Base-by-base conservation (phyloP, 306 rosid genomes). In the Cyclanthera cordifolia region DNA sequence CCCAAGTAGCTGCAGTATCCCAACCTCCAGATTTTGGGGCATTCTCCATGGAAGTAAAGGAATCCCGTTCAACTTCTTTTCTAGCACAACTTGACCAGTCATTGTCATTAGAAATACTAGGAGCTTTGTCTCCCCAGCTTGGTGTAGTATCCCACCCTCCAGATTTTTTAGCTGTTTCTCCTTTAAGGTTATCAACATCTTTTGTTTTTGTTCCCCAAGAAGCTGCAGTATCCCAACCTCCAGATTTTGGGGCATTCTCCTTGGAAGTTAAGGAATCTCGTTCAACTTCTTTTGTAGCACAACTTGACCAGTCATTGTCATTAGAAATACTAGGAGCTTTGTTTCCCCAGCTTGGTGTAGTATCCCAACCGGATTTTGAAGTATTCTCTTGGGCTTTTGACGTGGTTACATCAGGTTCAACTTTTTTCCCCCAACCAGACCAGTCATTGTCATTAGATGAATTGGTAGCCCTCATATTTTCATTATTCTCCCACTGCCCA, bases 371-470 rank as follows among this genome's bases (percentile, higher is more conserved):
- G 52, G 54, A 45, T 23, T 30, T 76, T 73, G 76, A 10, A 51
- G 54, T 37, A 34, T 34, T 34, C 41, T 34, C 41, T 34, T 34
- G 8, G 30, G 30, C 30, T 27, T 27, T 27, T 27, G 30, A 1
- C 1, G 30, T 1, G 57, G 25, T 39, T 24, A 28, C 41, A 25
- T 67, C 20, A 23, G 47, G 17, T 14, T 70, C 73, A 65, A n/a
- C 28, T 37, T 65, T 68, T 55, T 10, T 55, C 13, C 61, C 70
- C 80, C 75, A 68, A 21, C 75, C 57, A 47, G 80, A 76, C 57
- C 72, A 57, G 54, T 8, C 61, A 75, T 53, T 50, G 53, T 53
- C 20, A 34, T 43, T 45, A 1, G 74, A 54, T 15, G 77, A 27
- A 3, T 27, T 27, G 3, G 30, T 27, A 27, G 30, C 45, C 21